Base-by-base conservation (phyloP, 2,329 filamentous ascomycete species). In the Tolypocladium pustulatum region DNA sequence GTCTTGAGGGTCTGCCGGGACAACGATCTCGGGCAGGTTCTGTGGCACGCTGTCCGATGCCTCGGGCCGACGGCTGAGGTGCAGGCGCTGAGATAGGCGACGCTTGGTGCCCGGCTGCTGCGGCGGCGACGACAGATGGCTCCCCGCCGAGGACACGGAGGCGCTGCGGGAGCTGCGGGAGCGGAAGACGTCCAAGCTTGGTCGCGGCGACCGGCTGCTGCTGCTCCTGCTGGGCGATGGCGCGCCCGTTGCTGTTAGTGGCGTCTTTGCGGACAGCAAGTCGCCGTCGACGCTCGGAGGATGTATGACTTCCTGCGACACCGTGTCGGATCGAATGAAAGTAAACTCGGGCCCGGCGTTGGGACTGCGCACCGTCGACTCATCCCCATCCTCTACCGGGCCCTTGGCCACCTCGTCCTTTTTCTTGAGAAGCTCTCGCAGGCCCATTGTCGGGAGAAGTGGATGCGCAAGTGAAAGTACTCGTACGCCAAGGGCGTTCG, bases 311-410 rank as follows among this genome's bases (percentile, higher is more conserved):
- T 97, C 91, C 69, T 91, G 83, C 1, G 87, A 85, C 63, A 85
- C 75, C 1, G 92, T 96, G 69, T 96, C 93, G 63, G 90, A 88
- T 61, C 91, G 87, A 68, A 94, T 81, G 75, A 97, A 91, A 62
- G 81, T 90, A 76, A 97, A 91, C 65, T 89, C 85, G 59, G 88
- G 86, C 1, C 78, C 70, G 59, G 61, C 15, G 30, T 52, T 69
- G 46, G 76, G 69, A 58, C 66, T 70, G 52, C 71, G 65, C 57
- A 73, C 66, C 25, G 74, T 71, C 61, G 73, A 71, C 61, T 49
- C 25, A 3, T 49, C 43, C 43, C 9, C 43, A 7, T 49, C 15
- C 4, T 20, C 71, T 61, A 69, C 65, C n/a, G 69, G 60, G 40
- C 65, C 66, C 30, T 72, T 68, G 20, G 74, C 72, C 56, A 78